These are phyloP conservation scores for Plasmodium adleri DNA, from an alignment of 169 alveolate species.

Conservation along the genomic window DNA sequence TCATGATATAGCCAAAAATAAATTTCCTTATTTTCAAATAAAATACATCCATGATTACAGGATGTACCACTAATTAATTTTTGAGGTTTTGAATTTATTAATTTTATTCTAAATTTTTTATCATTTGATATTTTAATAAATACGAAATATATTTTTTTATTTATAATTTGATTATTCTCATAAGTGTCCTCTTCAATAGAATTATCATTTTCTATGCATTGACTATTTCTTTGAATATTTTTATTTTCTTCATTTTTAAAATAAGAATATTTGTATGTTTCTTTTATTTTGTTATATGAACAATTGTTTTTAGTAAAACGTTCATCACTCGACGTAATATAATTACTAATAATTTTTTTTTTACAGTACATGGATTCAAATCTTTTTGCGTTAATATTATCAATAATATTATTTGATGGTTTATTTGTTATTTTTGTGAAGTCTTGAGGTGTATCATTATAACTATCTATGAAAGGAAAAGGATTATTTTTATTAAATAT, in stretches of 20 bases:
- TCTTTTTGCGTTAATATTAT: neutral
- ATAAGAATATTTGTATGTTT: neutral
- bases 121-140: conserved; percentile 33
- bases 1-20: conserved; percentile 36
- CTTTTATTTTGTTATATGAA: no score
- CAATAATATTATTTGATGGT: no score
- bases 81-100: conserved; percentile 44
- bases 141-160: conserved; percentile 8
- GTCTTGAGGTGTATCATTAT: no score
- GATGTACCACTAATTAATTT: conserved; percentile 36
- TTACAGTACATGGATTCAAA: neutral
- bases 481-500: no score
- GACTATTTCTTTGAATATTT: neutral
- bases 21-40: conserved; percentile 71
- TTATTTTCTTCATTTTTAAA: neutral
- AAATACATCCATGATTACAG: conserved; percentile 59
- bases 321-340: neutral
- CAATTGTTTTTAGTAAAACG: no score
- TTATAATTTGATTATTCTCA: neutral
- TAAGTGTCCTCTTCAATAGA: neutral
- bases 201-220: neutral
- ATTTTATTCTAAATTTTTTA: conserved; percentile 31
- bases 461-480: no score
- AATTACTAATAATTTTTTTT: neutral
- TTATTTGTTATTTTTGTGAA: no score